phyloP scores from a whole-genome alignment of 2,329 filamentous ascomycete species.

The Fusarium sterilihyphosum region DNA sequence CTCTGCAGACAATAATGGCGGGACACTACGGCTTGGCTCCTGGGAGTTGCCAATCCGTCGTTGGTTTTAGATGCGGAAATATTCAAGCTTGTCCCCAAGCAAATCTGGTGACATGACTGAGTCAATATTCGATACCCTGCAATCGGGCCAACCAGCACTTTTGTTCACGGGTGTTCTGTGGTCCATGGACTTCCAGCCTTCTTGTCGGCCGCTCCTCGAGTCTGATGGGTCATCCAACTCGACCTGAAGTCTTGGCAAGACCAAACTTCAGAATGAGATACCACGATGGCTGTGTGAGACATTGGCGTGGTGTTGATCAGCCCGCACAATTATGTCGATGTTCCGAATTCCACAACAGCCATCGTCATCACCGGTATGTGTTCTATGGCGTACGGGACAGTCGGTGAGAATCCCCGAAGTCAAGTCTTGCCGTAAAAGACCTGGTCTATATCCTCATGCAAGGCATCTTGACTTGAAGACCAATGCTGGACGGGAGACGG shows the following conservation, averaged over 20 bases:
- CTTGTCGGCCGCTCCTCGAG: slow-evolving; percentile 18
- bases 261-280: slow-evolving; percentile 23
- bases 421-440: slow-evolving; percentile 16
- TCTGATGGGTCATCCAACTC: slow-evolving; percentile 8
- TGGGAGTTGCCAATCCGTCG: slow-evolving; percentile 13
- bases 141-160: slow-evolving; percentile 15
- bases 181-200: slow-evolving; percentile 3
- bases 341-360: slow-evolving; percentile 17
- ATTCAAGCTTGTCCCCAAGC: slow-evolving; percentile 4
- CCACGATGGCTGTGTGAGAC: slow-evolving; percentile 33
- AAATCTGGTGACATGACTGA: slow-evolving; percentile 21
- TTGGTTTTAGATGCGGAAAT: slow-evolving; percentile 9
- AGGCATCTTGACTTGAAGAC: slow-evolving; percentile 34
- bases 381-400: slow-evolving; percentile 35
- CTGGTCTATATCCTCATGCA: slow-evolving; percentile 38
- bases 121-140: slow-evolving; percentile 25
- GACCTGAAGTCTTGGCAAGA: background rate
- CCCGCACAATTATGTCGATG: slow-evolving; percentile 21
- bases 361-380: slow-evolving; percentile 23
- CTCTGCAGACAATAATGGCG: slow-evolving; percentile 7
- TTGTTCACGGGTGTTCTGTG: slow-evolving; percentile 4
- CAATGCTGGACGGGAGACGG: slow-evolving; percentile 37
- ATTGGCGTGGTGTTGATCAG: slow-evolving; percentile 19
- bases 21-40: slow-evolving; percentile 24
- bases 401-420: slow-evolving; percentile 41